Evolutionary conservation across 1,284 basidiomycete genomes (phyloP).

Genomic region (Schizophyllum commune): DNA sequence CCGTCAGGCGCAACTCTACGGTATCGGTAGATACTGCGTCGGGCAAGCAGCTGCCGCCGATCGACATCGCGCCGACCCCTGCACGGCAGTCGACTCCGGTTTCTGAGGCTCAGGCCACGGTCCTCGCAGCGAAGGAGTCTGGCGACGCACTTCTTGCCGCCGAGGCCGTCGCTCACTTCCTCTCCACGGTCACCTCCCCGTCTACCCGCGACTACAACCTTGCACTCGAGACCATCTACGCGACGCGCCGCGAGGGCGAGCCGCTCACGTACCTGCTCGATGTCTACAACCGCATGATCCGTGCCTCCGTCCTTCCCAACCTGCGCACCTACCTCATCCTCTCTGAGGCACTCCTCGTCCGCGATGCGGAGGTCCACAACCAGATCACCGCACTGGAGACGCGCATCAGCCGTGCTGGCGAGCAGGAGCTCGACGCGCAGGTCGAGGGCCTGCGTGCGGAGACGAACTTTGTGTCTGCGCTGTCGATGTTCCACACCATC

Average conservation of each 20-base stretch:
- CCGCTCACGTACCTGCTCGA: slow-evolving; percentile 57
- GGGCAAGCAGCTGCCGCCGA: slow-evolving; percentile 1
- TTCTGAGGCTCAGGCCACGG: slow-evolving; percentile 13
- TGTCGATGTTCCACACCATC: slow-evolving; percentile 65
- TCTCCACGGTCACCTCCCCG: slow-evolving; percentile 15
- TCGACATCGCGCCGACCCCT: slow-evolving; percentile 16
- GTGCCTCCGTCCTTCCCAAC: slow-evolving; percentile 61
- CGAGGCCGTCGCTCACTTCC: slow-evolving; percentile 23
- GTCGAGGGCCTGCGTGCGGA: slow-evolving; percentile 44
- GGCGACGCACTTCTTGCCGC: slow-evolving; percentile 17
- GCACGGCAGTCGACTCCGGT: slow-evolving; percentile 20
- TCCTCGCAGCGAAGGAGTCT: slow-evolving; percentile 17
- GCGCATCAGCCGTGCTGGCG: slow-evolving; percentile 20
- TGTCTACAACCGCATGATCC: slow-evolving; percentile 72
- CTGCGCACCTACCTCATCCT: slow-evolving; percentile 61
- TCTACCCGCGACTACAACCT: slow-evolving; percentile 55
- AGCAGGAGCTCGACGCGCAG: neutral
- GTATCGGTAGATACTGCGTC: neutral
- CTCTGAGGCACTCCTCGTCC: slow-evolving; percentile 61
- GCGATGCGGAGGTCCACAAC: slow-evolving; percentile 63
- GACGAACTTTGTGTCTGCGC: slow-evolving; percentile 64
- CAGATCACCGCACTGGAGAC: slow-evolving; percentile 38
- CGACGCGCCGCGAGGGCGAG: slow-evolving; percentile 42
- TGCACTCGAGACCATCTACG: slow-evolving; percentile 50
- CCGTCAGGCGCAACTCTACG: neutral